These are phyloP conservation scores for Candida palmyrensis DNA, from an alignment of 805 yeast genomes.

Conservation along the genomic window DNA sequence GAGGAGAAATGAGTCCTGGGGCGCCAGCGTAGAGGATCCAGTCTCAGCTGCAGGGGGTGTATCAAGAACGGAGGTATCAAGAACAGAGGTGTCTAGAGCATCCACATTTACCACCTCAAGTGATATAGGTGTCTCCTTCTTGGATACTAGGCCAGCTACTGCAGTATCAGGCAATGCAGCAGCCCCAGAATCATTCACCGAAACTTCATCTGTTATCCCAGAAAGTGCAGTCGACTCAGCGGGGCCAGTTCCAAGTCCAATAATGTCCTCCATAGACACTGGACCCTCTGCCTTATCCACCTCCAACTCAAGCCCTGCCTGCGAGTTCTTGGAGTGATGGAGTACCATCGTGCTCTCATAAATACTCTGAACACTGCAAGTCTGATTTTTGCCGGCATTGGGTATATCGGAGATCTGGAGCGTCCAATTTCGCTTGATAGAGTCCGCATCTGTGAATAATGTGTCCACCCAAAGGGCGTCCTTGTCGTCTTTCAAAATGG, in stretches of 20 bases:
- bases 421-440: constrained; percentile 45
- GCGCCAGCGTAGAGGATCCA: neutral
- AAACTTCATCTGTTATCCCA: constrained; percentile 5
- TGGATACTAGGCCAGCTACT: constrained; percentile 1
- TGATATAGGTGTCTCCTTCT: no score
- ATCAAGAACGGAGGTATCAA: neutral
- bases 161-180: constrained; percentile 2
- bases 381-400: constrained; percentile 62
- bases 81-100: no score
- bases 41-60: neutral
- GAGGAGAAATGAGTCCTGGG: constrained; percentile 30
- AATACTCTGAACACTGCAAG: constrained; percentile 58
- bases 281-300: constrained; percentile 4
- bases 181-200: constrained; percentile 3
- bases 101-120: no score
- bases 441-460: constrained; percentile 20
- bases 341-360: constrained; percentile 54
- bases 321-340: constrained; percentile 32
- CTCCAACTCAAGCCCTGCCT: constrained; percentile 7
- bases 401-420: constrained; percentile 69
- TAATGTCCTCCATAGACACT: neutral
- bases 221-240: constrained; percentile 5
- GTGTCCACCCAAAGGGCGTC: constrained; percentile 21
- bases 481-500: constrained; percentile 16
- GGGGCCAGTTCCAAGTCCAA: neutral